These are phyloP conservation scores for Pythium biforme DNA, from an alignment of 352 stramenopile genomes.

Conservation along the genomic window DNA sequence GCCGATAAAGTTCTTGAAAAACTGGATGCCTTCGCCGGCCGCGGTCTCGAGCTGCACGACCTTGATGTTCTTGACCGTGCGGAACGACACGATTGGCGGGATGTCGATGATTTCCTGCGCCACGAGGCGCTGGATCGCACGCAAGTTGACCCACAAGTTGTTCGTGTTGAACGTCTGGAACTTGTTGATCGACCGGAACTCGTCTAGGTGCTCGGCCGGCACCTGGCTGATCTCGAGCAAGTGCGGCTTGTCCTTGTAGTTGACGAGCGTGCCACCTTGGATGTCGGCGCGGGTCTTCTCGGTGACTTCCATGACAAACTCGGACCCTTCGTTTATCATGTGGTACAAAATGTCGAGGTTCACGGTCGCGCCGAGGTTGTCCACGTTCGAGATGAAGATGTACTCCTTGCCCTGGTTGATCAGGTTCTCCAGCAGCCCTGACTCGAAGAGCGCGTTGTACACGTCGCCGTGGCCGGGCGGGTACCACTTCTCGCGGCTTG, in stretches of 20 bases:
- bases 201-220: slow-evolving; percentile 91
- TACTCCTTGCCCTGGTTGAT: slow-evolving; percentile 97
- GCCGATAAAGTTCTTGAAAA: slow-evolving; percentile 96
- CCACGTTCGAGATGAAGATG: slow-evolving; percentile 99
- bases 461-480: slow-evolving; percentile 98
- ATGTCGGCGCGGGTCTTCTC: slow-evolving; percentile 93
- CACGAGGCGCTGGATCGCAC: slow-evolving; percentile 96
- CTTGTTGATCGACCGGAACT: slow-evolving; percentile 94
- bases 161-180: slow-evolving; percentile 99
- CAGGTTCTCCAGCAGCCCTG: slow-evolving; percentile 94
- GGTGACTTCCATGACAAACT: slow-evolving; percentile 99
- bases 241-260: slow-evolving; percentile 92
- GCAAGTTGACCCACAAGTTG: slow-evolving; percentile 99
- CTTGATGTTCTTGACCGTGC: slow-evolving; percentile 94
- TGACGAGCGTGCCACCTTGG: slow-evolving; percentile 88
- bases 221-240: slow-evolving; percentile 98
- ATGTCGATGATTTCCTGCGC: slow-evolving; percentile 98
- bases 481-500: slow-evolving; percentile 89
- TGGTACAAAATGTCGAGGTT: slow-evolving; percentile 98
- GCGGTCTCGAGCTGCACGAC: slow-evolving; percentile 95
- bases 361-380: slow-evolving; percentile 98
- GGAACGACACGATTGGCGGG: slow-evolving; percentile 92
- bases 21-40: slow-evolving; percentile 98
- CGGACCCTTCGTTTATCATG: slow-evolving; percentile 96
- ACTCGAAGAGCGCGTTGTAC: slow-evolving; percentile 98